Evolutionary conservation across 2,329 filamentous ascomycete species (phyloP).

Genomic region (Hymenoscyphus infarciens): DNA sequence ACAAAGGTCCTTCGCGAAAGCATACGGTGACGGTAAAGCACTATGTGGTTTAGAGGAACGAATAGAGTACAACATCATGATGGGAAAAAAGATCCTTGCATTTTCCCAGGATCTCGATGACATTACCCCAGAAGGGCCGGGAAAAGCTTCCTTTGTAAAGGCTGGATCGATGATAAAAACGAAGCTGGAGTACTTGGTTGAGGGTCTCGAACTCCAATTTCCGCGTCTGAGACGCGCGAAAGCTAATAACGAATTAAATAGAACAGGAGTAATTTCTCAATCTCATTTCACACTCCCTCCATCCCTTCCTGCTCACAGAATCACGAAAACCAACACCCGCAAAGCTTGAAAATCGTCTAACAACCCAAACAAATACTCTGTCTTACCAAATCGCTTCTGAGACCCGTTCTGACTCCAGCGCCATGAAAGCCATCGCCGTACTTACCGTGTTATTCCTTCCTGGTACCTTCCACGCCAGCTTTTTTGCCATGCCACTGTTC

Average conservation of each 20-base stretch:
- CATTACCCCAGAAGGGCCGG: background rate
- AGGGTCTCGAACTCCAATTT: background rate
- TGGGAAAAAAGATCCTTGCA: constrained; percentile 2
- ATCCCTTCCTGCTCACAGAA: background rate
- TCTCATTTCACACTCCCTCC: background rate
- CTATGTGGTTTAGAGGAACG: constrained; percentile 5
- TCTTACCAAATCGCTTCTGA: constrained; percentile 6
- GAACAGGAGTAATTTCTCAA: background rate
- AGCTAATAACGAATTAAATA: background rate
- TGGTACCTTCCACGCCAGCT: constrained; percentile 6
- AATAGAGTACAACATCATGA: constrained; percentile 4
- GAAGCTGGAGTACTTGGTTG: background rate
- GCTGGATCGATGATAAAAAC: background rate
- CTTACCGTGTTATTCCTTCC: constrained; percentile 18
- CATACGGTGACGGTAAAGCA: constrained; percentile 5
- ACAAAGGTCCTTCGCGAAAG: background rate
- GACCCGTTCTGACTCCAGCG: constrained; percentile 5
- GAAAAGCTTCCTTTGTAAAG: background rate
- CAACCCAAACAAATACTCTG: constrained; percentile 2
- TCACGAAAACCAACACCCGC: background rate
- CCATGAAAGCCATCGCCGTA: constrained; percentile 18
- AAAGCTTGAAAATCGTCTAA: background rate
- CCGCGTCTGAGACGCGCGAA: background rate
- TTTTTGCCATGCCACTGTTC: constrained; percentile 16
- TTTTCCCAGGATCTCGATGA: constrained; percentile 1